phyloP scores from a whole-genome alignment of 202 grass and related monocot genomes.

The Brachypodium distachyon region DNA sequence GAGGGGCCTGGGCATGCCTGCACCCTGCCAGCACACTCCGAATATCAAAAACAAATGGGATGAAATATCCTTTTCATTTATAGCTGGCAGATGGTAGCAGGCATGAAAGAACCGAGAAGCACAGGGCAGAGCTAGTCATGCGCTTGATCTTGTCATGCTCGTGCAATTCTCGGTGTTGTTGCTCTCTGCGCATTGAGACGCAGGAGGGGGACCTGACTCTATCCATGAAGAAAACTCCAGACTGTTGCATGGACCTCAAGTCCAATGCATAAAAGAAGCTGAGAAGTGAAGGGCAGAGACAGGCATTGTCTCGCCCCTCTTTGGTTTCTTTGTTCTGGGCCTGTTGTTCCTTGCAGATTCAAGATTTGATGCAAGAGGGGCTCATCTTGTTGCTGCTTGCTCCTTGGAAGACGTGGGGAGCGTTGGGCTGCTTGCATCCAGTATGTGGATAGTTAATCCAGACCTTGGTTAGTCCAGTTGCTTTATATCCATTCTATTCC shows the following conservation, averaged over 20 bases:
- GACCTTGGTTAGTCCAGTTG: constrained; percentile 12
- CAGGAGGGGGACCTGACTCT: background rate
- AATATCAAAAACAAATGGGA: constrained; percentile 9
- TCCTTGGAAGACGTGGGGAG: background rate
- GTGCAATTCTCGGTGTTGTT: constrained; percentile 30
- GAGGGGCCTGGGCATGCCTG: constrained; percentile 95
- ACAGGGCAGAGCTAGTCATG: background rate
- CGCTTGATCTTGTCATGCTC: background rate
- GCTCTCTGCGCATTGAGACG: constrained; percentile 12
- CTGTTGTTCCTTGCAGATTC: background rate
- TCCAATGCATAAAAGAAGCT: background rate
- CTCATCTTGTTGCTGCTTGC: background rate
- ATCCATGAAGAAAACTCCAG: background rate
- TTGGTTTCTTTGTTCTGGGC: background rate
- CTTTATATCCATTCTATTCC: background rate
- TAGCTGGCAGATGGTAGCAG: constrained; percentile 68
- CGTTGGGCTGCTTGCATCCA: background rate
- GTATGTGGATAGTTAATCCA: background rate
- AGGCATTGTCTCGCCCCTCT: background rate
- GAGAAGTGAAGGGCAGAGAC: background rate
- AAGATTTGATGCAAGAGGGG: background rate
- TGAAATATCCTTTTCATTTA: constrained; percentile 5
- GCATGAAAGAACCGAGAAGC: constrained; percentile 53
- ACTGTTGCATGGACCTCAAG: background rate
- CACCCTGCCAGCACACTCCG: constrained; percentile 40